Evolutionary conservation across 2,329 filamentous ascomycete species (phyloP), one percentile per base, ranked within the genome.

Genomic region (Scortechinia acanthostroma): DNA sequence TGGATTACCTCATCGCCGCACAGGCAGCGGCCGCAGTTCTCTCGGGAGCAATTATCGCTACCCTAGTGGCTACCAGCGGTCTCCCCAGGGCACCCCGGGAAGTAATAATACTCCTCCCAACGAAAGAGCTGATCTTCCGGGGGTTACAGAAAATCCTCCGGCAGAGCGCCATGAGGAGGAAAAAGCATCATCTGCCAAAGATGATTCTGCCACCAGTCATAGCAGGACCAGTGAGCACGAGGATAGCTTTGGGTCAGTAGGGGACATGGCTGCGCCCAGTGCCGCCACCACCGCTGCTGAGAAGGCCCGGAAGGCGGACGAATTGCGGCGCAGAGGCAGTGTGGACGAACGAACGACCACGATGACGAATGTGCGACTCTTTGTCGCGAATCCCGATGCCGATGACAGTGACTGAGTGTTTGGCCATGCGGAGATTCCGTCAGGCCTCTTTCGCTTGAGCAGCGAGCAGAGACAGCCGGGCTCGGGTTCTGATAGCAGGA

Each of bases 321-420:
- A 91, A 50, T 68, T 94, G 46, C 76, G 74, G 55, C 74, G 88
- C 53, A 74, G 86, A 56, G 88, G 88, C 46, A 93, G 88, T 58
- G 87, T 94, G 43, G 88, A 93, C 58, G 88, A 93, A 63, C 74
- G 86, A 56, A 86, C 85, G 3, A 83, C 80, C 64, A 91, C 86
- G 1, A 83, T 93, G 60, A 80, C 77, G 17, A 74, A 78, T 21
- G 81, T 81, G 43, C 77, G 88, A 50, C 73, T 94, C 47, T 93
- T 87, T 62, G 90, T 94, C 57, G 88, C 88, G 54, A 94, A 94
- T 63, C 88, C 88, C 16, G 88, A 93, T 62, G 25, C 10, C n/a
- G n/a, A n/a, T n/a, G n/a, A n/a, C n/a, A n/a, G n/a, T n/a, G n/a
- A n/a, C n/a, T n/a, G n/a, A n/a, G n/a, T n/a, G n/a, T n/a, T n/a